A percentile compares a stretch with the other conserved stretches of the same genome.
phyloP scores from a whole-genome alignment of 2,329 filamentous ascomycete species.

The Pestalotiopsis sp. region DNA sequence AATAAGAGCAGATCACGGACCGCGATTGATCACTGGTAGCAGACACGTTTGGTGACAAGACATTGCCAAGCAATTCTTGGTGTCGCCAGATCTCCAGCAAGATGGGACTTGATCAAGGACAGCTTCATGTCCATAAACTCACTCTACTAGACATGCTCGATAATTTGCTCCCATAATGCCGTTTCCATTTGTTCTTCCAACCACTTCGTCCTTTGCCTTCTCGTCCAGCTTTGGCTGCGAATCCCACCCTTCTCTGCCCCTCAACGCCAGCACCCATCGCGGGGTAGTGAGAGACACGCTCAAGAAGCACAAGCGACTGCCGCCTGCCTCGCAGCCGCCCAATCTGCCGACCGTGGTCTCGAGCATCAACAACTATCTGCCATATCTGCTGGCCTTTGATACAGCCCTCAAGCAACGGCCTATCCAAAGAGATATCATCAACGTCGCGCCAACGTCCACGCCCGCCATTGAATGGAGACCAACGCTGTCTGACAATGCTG shows the following conservation, averaged over 20 bases:
- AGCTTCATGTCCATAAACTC: background rate
- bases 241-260: slow-evolving; percentile 86
- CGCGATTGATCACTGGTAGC: background rate
- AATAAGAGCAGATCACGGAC: background rate
- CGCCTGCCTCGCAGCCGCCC: slow-evolving; percentile 68
- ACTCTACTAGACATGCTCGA: background rate
- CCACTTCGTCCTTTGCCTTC: slow-evolving; percentile 85
- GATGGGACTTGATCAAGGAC: background rate
- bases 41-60: slow-evolving; percentile 8
- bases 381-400: slow-evolving; percentile 80
- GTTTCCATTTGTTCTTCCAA: slow-evolving; percentile 85
- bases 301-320: slow-evolving; percentile 88
- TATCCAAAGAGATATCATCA: slow-evolving; percentile 62
- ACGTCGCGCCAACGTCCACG: slow-evolving; percentile 62
- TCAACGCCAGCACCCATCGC: slow-evolving; percentile 80
- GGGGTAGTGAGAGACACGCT: slow-evolving; percentile 81
- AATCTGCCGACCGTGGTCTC: slow-evolving; percentile 73
- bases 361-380: slow-evolving; percentile 76
- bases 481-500: slow-evolving; percentile 68
- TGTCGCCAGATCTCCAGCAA: background rate
- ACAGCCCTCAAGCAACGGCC: slow-evolving; percentile 64
- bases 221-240: slow-evolving; percentile 75
- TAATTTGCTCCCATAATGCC: slow-evolving; percentile 65
- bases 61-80: slow-evolving; percentile 11
- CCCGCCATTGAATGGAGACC: slow-evolving; percentile 83